These are phyloP conservation scores for Niveomyces coronatus DNA, from an alignment of 2,329 filamentous ascomycete species.

Conservation along the genomic window DNA sequence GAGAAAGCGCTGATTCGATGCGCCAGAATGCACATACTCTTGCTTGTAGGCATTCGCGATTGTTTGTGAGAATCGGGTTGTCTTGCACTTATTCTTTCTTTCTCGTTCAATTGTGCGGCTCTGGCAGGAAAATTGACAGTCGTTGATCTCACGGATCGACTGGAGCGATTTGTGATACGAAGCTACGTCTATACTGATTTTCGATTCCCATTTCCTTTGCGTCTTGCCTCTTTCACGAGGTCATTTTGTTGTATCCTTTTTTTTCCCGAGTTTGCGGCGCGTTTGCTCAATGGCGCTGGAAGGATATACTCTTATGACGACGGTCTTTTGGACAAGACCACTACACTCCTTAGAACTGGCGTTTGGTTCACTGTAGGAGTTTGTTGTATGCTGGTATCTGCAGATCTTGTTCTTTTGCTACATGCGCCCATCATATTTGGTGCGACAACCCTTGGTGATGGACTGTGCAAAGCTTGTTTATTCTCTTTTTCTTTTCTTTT, in stretches of 20 bases:
- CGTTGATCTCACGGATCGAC: not conserved
- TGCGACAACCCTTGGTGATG: not conserved
- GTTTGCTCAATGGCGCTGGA: conserved; percentile 20
- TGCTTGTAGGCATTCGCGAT: no score
- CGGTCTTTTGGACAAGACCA: conserved; percentile 15
- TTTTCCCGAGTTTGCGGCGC: conserved; percentile 11
- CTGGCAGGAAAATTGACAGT: not conserved
- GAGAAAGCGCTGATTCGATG: no score
- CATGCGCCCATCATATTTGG: no score
- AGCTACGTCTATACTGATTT: conserved; percentile 7
- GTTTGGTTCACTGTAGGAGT: conserved; percentile 9
- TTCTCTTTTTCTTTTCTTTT: not conserved
- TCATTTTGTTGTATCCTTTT: not conserved
- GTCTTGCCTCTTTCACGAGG: not conserved
- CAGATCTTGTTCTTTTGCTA: conserved; percentile 6
- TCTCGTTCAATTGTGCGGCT: not conserved
- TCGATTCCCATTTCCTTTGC: not conserved
- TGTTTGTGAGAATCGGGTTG: no score
- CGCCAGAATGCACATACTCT: no score
- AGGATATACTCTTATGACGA: conserved; percentile 32
- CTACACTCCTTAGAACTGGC: conserved; percentile 11
- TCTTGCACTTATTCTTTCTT: not conserved
- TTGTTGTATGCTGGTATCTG: conserved; percentile 2
- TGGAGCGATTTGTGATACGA: conserved; percentile 4
- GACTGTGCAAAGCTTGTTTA: not conserved